A percentile compares a stretch with the other conserved stretches of the same genome.
Evolutionary conservation across 1,284 basidiomycete species (phyloP).

Genomic region (Golubevia pallescens): DNA sequence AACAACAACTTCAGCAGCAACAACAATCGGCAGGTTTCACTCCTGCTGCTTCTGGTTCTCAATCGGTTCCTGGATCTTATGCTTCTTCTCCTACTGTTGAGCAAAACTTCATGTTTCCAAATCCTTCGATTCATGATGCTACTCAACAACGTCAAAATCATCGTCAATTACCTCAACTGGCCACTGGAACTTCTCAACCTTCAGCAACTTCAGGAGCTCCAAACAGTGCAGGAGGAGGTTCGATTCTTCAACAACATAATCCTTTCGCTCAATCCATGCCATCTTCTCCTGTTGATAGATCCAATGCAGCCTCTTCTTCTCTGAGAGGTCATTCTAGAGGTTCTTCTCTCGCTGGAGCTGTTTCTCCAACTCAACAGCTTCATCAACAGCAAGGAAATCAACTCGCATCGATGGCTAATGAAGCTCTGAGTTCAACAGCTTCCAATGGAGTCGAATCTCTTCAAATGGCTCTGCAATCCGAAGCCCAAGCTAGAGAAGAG

Average conservation of each 20-base stretch:
- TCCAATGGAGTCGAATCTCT: not conserved
- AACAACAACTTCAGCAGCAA: not conserved
- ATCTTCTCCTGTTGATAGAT: not conserved
- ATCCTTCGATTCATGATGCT: not conserved
- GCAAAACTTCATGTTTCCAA: not conserved
- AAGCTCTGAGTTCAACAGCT: not conserved
- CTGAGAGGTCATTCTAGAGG: not conserved
- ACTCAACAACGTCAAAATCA: not conserved
- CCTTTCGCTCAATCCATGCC: not conserved
- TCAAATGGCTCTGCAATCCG: not conserved
- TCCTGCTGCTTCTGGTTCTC: not conserved
- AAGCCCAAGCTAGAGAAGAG: not conserved
- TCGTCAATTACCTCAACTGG: not conserved
- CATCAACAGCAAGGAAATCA: not conserved
- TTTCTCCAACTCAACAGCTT: not conserved
- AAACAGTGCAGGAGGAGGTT: not conserved
- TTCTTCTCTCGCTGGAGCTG: not conserved
- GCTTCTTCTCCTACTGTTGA: not conserved
- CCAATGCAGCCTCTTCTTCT: not conserved
- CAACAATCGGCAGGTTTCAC: constrained; percentile 4
- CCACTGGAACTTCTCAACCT: not conserved
- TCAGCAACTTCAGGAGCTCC: no score
- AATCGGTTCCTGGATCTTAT: not conserved
- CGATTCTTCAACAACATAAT: not conserved
- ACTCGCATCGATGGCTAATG: not conserved